These are phyloP conservation scores for Ophiostoma montium DNA, from an alignment of 2,329 filamentous ascomycete species.

Conservation along the genomic window DNA sequence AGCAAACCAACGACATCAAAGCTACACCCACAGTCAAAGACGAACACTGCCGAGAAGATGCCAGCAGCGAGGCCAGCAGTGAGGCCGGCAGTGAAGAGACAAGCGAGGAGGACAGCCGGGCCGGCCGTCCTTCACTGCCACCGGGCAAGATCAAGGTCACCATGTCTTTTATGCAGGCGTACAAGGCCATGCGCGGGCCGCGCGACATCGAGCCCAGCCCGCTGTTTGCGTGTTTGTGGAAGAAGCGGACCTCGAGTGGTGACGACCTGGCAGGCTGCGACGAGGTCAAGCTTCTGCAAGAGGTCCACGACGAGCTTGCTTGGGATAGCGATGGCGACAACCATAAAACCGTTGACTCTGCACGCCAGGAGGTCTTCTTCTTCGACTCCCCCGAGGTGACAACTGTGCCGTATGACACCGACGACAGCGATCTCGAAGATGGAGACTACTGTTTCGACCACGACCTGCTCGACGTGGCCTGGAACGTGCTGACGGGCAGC, in stretches of 20 bases:
- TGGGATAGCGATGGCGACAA: neutral
- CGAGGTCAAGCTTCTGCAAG: slow-evolving; percentile 7
- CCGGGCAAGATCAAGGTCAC: slow-evolving; percentile 10
- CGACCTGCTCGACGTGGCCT: slow-evolving; percentile 5
- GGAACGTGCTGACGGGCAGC: slow-evolving; percentile 3
- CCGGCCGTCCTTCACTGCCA: too few species aligned
- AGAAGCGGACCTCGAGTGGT: slow-evolving; percentile 12
- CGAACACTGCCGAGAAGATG: neutral
- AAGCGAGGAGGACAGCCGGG: neutral
- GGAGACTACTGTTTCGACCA: slow-evolving; percentile 3
- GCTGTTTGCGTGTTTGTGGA: slow-evolving; percentile 14
- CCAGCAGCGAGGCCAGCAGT: neutral
- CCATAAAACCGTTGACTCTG: too few species aligned
- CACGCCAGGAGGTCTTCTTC: slow-evolving; percentile 8
- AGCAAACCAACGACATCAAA: neutral
- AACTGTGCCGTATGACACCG: neutral
- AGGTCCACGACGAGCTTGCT: slow-evolving; percentile 4
- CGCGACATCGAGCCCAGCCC: slow-evolving; percentile 15
- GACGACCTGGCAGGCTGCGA: neutral
- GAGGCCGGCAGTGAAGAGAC: neutral
- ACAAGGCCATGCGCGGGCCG: slow-evolving; percentile 22
- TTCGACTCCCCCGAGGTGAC: neutral
- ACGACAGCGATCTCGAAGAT: neutral
- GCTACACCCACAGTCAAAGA: neutral
- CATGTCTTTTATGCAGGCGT: slow-evolving; percentile 17